These are phyloP conservation scores for Tetrapyrgos nigripes DNA, from an alignment of 1,284 basidiomycete genomes.

Conservation along the genomic window DNA sequence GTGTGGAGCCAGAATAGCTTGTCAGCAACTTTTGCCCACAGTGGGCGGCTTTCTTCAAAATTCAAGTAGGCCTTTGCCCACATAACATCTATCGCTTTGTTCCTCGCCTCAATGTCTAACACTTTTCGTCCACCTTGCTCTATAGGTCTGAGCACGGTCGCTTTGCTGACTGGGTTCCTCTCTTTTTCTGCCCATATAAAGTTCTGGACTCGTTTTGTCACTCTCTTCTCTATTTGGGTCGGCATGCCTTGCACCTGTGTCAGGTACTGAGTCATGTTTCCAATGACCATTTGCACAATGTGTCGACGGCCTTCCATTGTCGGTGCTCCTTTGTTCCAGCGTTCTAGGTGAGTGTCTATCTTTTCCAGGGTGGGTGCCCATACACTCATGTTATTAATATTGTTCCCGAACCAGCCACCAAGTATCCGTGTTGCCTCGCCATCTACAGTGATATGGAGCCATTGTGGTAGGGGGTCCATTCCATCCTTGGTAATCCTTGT, in stretches of 20 bases:
- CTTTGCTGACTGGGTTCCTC: conserved; percentile 19
- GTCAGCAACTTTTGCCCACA: conserved; percentile 25
- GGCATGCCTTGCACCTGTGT: conserved; percentile 21
- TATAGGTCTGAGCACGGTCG: conserved; percentile 21
- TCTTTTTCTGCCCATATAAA: conserved; percentile 32
- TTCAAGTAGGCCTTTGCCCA: conserved; percentile 21
- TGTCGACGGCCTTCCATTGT: conserved; percentile 21
- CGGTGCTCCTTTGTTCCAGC: conserved; percentile 18
- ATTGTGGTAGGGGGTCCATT: conserved; percentile 2
- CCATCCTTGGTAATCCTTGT: conserved; percentile 2
- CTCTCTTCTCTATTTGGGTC: neutral
- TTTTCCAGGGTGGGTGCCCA: conserved; percentile 19
- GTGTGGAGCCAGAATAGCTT: conserved; percentile 11
- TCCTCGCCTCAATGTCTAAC: conserved; percentile 26
- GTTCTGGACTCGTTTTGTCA: conserved; percentile 2
- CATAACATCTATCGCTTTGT: conserved; percentile 29
- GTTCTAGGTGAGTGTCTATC: conserved; percentile 8
- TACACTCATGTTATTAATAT: conserved; percentile 5
- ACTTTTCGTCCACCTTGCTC: conserved; percentile 25
- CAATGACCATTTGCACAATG: conserved; percentile 21
- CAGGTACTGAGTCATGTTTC: conserved; percentile 26
- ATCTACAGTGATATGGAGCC: conserved; percentile 21
- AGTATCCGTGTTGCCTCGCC: conserved; percentile 19
- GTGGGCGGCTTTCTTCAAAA: conserved; percentile 13
- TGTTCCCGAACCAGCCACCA: conserved; percentile 25